Percentiles rank a stretch among this genome's conserved stretches.
Evolutionary conservation across 805 yeast genomes (phyloP).

Genomic region (Yarrowia alimentaria): DNA sequence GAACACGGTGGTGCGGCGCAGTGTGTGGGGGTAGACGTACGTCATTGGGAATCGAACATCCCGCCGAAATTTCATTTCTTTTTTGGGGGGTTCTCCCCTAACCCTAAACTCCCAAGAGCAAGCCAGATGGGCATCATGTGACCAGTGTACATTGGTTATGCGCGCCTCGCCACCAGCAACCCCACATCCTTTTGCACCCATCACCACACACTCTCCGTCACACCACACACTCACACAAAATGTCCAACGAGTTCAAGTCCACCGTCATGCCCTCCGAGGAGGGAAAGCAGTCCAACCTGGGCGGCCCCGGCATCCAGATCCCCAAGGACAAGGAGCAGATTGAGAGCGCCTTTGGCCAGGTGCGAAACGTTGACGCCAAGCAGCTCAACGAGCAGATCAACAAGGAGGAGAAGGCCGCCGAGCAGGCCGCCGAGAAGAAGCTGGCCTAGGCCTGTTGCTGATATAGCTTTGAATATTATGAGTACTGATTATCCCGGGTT

Average conservation of each 20-base stretch:
- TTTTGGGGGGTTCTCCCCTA: too few species aligned
- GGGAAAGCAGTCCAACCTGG: conserved; percentile 24
- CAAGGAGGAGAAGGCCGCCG: conserved; percentile 18
- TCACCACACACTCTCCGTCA: not conserved
- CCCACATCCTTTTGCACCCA: conserved; percentile 4
- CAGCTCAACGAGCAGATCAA: conserved; percentile 21
- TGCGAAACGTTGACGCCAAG: conserved; percentile 29
- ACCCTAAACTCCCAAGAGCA: not conserved
- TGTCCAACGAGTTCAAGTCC: conserved; percentile 27
- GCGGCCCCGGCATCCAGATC: conserved; percentile 26
- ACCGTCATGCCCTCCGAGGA: conserved; percentile 28
- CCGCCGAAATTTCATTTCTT: too few species aligned
- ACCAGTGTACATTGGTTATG: not conserved
- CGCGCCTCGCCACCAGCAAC: conserved; percentile 27
- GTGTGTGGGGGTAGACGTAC: too few species aligned
- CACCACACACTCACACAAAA: not conserved
- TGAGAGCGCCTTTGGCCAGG: conserved; percentile 25
- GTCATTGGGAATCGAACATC: too few species aligned
- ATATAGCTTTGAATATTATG: not conserved
- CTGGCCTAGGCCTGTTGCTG: too few species aligned
- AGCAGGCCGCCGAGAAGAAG: conserved; percentile 14
- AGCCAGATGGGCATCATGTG: too few species aligned
- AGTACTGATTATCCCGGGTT: too few species aligned
- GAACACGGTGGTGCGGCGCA: too few species aligned
- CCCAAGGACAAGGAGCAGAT: conserved; percentile 27